Evolutionary conservation across 345 rosid genomes (phyloP).

Genomic region (Corchorus capsularis): DNA sequence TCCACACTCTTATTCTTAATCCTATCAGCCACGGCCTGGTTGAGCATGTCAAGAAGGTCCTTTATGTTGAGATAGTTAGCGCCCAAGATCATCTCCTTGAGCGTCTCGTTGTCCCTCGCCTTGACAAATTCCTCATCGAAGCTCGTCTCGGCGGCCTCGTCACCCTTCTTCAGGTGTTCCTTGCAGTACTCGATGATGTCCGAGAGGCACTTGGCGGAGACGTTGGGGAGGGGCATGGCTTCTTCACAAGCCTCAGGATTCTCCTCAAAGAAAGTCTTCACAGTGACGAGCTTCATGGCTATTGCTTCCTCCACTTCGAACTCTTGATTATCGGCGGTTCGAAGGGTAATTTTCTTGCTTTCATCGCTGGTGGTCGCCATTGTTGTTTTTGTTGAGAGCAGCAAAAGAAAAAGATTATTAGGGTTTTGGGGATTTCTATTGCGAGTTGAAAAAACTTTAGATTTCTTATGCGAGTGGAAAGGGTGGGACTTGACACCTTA

Average conservation of each 20-base stretch:
- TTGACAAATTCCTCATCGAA: slow-evolving; percentile 22
- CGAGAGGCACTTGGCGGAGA: not conserved
- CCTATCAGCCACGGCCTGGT: slow-evolving; percentile 29
- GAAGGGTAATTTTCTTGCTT: slow-evolving; percentile 14
- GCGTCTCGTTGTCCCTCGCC: slow-evolving; percentile 15
- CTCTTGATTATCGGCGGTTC: slow-evolving; percentile 10
- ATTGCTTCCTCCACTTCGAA: slow-evolving; percentile 19
- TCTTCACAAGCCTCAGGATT: not conserved
- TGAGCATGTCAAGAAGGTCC: slow-evolving; percentile 33
- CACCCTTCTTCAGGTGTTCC: slow-evolving; percentile 9
- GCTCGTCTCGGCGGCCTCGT: not conserved
- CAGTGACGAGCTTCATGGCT: slow-evolving; percentile 20
- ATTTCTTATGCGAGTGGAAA: no score
- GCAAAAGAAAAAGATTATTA: not conserved
- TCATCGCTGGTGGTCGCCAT: not conserved
- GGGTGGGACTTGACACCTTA: no score
- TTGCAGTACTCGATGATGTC: slow-evolving; percentile 29
- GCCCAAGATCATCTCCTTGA: slow-evolving; percentile 36
- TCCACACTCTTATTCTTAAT: slow-evolving; percentile 48
- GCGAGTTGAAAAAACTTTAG: slow-evolving; percentile 36
- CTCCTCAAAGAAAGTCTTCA: slow-evolving; percentile 16
- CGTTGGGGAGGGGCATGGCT: slow-evolving; percentile 18
- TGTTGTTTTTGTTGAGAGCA: not conserved
- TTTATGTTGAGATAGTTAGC: slow-evolving; percentile 40
- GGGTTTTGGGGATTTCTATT: slow-evolving; percentile 22